phyloP scores from a whole-genome alignment of 2,329 filamentous ascomycete species.

The Magnaporthiopsis rhizophila region DNA sequence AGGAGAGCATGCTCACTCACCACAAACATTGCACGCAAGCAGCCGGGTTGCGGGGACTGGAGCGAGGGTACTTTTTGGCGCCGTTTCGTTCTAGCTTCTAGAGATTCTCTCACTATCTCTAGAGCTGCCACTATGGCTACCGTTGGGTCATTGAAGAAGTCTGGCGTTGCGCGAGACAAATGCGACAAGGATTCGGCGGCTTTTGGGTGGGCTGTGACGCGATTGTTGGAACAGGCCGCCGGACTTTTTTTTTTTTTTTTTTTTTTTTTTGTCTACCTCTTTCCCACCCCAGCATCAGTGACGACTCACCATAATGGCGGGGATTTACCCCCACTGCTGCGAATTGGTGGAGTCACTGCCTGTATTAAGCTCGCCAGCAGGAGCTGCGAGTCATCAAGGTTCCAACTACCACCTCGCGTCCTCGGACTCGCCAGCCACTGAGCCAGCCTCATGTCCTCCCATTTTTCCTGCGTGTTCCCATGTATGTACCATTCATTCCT shows the following conservation, averaged over 20 bases:
- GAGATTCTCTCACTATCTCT: conserved; percentile 72
- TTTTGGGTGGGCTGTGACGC: neutral
- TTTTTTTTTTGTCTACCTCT: conserved; percentile 3
- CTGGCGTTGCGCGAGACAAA: conserved; percentile 1
- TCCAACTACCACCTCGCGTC: too few relatives aligned
- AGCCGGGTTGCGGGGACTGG: neutral
- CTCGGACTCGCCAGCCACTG: too few relatives aligned
- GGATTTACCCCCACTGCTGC: neutral
- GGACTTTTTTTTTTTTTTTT: conserved; percentile 9
- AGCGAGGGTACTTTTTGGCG: conserved; percentile 10
- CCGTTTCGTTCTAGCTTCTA: conserved; percentile 50
- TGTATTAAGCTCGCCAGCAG: neutral
- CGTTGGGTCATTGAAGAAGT: conserved; percentile 48
- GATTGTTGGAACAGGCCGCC: neutral
- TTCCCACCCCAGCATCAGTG: conserved; percentile 1
- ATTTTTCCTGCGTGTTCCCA: too few relatives aligned
- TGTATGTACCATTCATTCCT: too few relatives aligned
- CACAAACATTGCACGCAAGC: conserved; percentile 22
- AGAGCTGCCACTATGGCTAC: conserved; percentile 67
- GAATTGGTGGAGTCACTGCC: neutral
- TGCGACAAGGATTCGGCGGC: neutral
- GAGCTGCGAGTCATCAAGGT: neutral
- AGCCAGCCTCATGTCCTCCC: too few relatives aligned
- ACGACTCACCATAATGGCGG: conserved; percentile 9
- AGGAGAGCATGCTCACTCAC: conserved; percentile 18